phyloP scores from a whole-genome alignment of 257 asterid species.

The Capsicum baccatum region DNA sequence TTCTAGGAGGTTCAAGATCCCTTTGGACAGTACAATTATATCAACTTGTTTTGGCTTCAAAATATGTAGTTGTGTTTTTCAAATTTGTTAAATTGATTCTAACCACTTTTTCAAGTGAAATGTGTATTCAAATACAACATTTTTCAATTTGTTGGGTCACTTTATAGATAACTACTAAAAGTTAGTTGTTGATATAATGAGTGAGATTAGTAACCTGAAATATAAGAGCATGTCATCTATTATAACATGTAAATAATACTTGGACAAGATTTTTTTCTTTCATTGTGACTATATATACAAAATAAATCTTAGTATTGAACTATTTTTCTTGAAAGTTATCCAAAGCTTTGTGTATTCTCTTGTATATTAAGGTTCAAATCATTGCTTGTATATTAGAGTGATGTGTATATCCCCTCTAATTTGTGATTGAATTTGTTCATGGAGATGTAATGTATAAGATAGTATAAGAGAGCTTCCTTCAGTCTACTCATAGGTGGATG shows the following conservation, averaged over 20 bases:
- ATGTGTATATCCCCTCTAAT: neutral
- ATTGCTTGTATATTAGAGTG: neutral
- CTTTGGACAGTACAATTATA: neutral
- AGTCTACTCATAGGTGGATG: constrained; percentile 64
- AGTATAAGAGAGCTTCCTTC: constrained; percentile 67
- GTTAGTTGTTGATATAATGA: neutral
- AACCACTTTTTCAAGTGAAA: too few relatives aligned
- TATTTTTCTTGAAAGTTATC: neutral
- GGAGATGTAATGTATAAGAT: neutral
- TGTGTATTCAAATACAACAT: neutral
- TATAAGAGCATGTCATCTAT: neutral
- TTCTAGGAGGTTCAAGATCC: neutral
- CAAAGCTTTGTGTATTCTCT: neutral
- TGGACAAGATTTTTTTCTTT: too few relatives aligned
- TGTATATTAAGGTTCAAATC: too few relatives aligned
- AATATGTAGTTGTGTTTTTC: neutral
- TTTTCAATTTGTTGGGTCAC: neutral
- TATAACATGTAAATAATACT: neutral
- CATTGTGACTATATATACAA: neutral
- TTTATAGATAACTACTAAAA: neutral
- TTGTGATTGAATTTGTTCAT: neutral
- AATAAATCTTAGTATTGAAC: neutral
- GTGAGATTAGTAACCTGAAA: neutral
- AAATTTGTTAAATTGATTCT: neutral
- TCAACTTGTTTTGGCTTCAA: neutral